phyloP scores from a whole-genome alignment of 257 asterid genomes.

The Jaltomata sinuosa region DNA sequence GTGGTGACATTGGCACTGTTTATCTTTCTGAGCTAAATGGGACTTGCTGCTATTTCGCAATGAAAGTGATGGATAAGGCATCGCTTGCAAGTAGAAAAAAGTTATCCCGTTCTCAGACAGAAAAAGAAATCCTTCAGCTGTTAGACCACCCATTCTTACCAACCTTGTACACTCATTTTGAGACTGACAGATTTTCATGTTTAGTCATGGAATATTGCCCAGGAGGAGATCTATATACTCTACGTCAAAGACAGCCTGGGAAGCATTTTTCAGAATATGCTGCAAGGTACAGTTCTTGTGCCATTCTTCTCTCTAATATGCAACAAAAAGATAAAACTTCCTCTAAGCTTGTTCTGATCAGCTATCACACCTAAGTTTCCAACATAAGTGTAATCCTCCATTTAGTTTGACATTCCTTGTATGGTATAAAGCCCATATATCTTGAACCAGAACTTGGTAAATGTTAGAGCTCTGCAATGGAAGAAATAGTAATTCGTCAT shows the following conservation, averaged over 20 bases:
- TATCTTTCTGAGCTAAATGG: constrained; percentile 47
- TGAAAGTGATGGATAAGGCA: constrained; percentile 58
- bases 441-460: not conserved
- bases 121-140: constrained; percentile 50
- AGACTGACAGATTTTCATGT: constrained; percentile 44
- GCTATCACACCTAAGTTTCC: not conserved
- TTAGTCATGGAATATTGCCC: constrained; percentile 56
- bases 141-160: constrained; percentile 57
- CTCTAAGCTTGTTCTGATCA: not conserved
- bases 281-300: constrained; percentile 24
- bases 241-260: constrained; percentile 53
- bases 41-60: constrained; percentile 38
- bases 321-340: not conserved
- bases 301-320: not conserved
- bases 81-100: constrained; percentile 43
- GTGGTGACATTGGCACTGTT: constrained; percentile 57
- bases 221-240: constrained; percentile 44
- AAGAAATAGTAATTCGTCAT: not conserved
- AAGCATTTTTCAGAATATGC: constrained; percentile 48
- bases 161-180: constrained; percentile 43
- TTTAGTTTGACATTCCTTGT: not conserved
- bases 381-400: not conserved
- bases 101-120: constrained; percentile 35
- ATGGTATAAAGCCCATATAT: not conserved
- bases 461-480: not conserved